These are phyloP conservation scores for Bolboschoenus planiculmis DNA, from an alignment of 176 grass and related monocot genomes.

Conservation along the genomic window DNA sequence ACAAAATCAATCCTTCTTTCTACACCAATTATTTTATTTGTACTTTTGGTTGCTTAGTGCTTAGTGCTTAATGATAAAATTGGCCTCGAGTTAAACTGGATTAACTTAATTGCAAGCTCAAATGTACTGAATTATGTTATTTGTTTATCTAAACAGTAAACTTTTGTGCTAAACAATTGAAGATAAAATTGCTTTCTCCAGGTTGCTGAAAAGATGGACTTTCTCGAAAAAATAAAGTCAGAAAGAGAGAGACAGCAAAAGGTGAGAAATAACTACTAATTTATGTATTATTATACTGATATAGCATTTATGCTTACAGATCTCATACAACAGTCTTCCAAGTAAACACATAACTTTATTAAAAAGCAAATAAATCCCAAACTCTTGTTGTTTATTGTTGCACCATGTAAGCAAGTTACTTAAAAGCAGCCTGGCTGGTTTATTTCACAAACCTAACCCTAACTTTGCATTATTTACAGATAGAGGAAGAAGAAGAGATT, in stretches of 20 bases:
- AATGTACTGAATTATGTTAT: not conserved
- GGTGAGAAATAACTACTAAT: slow-evolving; percentile 21
- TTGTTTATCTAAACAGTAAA: slow-evolving; percentile 1
- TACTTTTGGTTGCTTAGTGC: not conserved
- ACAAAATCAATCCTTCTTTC: not conserved
- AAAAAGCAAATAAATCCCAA: not conserved
- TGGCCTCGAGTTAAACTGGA: not conserved
- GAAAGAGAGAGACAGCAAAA: slow-evolving; percentile 58
- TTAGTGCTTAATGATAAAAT: slow-evolving; percentile 1
- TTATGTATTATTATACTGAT: not conserved
- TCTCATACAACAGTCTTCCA: not conserved
- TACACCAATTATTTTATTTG: not conserved
- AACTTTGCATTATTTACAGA: slow-evolving; percentile 26
- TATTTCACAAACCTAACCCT: not conserved
- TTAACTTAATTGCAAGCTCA: not conserved
- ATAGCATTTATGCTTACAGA: not conserved
- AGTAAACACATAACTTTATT: not conserved
- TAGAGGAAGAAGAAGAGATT: slow-evolving; percentile 71
- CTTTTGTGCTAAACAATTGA: slow-evolving; percentile 9
- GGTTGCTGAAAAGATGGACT: slow-evolving; percentile 44
- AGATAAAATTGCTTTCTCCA: slow-evolving; percentile 13
- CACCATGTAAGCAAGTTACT: not conserved
- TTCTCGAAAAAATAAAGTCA: slow-evolving; percentile 47
- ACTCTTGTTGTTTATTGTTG: not conserved
- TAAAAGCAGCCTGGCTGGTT: not conserved